Evolutionary conservation across 2,329 filamentous ascomycete genomes (phyloP).

Genomic region (Colletotrichum sp.): DNA sequence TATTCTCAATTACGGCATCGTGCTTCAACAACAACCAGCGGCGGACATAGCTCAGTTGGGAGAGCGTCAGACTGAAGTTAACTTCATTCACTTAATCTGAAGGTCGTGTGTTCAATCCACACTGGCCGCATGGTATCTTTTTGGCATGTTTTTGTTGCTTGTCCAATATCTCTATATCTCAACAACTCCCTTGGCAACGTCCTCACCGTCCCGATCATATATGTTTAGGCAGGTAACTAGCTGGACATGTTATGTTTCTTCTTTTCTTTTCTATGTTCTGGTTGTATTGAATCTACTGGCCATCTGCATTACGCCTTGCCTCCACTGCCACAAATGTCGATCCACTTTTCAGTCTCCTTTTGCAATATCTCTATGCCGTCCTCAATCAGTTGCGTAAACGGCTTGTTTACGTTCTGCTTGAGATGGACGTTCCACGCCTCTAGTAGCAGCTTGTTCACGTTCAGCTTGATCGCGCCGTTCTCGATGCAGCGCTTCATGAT

Average conservation of each 20-base stretch:
- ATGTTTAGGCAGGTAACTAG: not conserved
- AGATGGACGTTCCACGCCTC: constrained; percentile 7
- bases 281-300: too few species aligned
- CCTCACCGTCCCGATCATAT: not conserved
- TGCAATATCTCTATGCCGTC: constrained; percentile 25
- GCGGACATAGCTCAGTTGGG: constrained; percentile 23
- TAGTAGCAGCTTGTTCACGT: constrained; percentile 21
- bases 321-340: constrained; percentile 27
- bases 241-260: not conserved
- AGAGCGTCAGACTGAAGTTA: constrained; percentile 20
- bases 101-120: constrained; percentile 21
- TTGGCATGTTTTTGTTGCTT: not conserved
- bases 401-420: constrained; percentile 23
- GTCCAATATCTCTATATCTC: rapidly evolving
- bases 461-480: constrained; percentile 21
- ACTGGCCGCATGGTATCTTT: constrained; percentile 11
- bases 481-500: constrained; percentile 21
- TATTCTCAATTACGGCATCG: rapidly evolving
- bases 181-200: rapidly evolving
- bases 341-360: constrained; percentile 25
- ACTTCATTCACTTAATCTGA: constrained; percentile 18
- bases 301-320: constrained; percentile 21
- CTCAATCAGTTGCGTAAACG: constrained; percentile 27
- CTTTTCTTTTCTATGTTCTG: not conserved
- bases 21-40: not conserved